Evolutionary conservation across 257 asterid genomes (phyloP).

Genomic region (Mentha longifolia): DNA sequence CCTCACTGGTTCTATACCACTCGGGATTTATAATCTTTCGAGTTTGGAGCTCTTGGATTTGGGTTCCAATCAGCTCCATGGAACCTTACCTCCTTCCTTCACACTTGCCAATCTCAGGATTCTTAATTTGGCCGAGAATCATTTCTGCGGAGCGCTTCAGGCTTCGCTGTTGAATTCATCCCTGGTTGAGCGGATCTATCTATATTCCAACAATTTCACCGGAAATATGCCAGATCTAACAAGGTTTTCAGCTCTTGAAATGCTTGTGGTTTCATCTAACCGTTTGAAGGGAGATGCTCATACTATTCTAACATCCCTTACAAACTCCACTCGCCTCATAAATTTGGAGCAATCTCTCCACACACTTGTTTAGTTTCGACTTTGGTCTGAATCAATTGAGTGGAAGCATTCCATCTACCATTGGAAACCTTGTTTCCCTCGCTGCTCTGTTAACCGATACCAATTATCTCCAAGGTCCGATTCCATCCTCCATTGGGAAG

Average conservation of each 20-base stretch:
- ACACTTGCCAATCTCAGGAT: conserved; percentile 28
- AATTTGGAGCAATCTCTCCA: too few relatives aligned
- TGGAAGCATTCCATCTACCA: too few relatives aligned
- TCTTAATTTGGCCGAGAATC: conserved; percentile 24
- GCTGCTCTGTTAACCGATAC: too few relatives aligned
- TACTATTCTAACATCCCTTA: too few relatives aligned
- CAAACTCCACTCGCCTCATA: neutral
- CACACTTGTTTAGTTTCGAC: too few relatives aligned
- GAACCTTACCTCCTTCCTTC: conserved; percentile 29
- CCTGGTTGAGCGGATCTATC: neutral
- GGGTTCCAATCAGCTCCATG: conserved; percentile 27
- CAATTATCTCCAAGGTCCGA: too few relatives aligned
- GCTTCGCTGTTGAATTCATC: conserved; percentile 36
- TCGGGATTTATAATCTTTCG: neutral
- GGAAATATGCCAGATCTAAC: conserved; percentile 31
- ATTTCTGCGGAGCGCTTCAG: conserved; percentile 32
- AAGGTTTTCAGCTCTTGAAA: too few relatives aligned
- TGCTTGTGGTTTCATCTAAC: too few relatives aligned
- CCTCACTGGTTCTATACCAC: neutral
- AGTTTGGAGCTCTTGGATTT: neutral
- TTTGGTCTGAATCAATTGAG: too few relatives aligned
- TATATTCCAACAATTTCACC: conserved; percentile 28
- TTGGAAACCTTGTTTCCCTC: too few relatives aligned
- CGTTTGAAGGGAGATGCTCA: too few relatives aligned
- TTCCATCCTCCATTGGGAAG: too few relatives aligned